Evolutionary conservation across 805 yeast species (phyloP).

Genomic region (Isabelozyma pseudorhagii): DNA sequence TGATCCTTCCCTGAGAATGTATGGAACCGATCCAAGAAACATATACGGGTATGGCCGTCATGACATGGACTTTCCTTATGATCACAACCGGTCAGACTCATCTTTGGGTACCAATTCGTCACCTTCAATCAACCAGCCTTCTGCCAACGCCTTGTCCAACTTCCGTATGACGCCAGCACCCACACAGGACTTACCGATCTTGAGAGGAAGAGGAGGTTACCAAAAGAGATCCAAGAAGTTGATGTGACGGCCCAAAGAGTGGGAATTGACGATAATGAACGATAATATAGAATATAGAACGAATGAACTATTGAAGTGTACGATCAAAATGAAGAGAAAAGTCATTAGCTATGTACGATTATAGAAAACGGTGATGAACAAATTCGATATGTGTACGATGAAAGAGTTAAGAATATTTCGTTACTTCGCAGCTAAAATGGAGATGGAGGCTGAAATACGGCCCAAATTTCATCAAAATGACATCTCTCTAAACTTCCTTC

Average conservation of each 20-base stretch:
- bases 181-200: conserved; percentile 23
- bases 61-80: not conserved
- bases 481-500: too few species aligned
- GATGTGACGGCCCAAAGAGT: conserved; percentile 20
- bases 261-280: not conserved
- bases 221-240: conserved; percentile 39
- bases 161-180: conserved; percentile 3
- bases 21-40: not conserved
- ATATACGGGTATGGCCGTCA: conserved; percentile 1
- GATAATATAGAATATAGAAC: not conserved
- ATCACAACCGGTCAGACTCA: not conserved
- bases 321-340: too few species aligned
- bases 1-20: not conserved
- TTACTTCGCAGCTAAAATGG: too few species aligned
- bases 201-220: conserved; percentile 44
- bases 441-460: too few species aligned
- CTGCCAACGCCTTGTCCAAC: not conserved
- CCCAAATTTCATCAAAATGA: too few species aligned
- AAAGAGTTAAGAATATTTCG: too few species aligned
- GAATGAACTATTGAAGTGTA: too few species aligned
- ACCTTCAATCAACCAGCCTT: not conserved
- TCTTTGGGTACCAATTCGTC: not conserved
- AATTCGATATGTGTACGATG: too few species aligned
- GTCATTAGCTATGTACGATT: too few species aligned
- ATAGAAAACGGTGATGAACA: too few species aligned